These are phyloP conservation scores for Tetracladium setigerum DNA, from an alignment of 495 filamentous ascomycete species.

Conservation along the genomic window DNA sequence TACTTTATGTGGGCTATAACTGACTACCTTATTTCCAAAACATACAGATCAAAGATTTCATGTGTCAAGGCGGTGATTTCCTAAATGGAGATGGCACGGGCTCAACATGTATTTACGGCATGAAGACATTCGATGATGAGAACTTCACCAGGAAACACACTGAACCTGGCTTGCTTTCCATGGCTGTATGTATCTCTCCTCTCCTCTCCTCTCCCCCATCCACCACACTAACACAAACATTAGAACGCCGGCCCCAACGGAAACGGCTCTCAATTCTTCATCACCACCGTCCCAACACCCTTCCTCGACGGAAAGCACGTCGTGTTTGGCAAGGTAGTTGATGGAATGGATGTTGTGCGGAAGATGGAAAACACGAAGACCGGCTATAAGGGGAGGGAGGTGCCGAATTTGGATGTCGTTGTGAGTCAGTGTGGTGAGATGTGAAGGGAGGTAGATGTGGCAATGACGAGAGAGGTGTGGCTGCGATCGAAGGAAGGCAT, in stretches of 20 bases:
- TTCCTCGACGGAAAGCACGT: conserved; percentile 95
- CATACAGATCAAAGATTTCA: conserved; percentile 90
- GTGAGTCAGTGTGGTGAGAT: conserved; percentile 87
- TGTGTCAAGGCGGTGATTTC: conserved; percentile 95
- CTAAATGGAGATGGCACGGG: conserved; percentile 90
- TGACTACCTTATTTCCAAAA: too few species aligned
- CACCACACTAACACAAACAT: neutral
- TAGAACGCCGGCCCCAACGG: conserved; percentile 90
- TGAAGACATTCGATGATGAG: conserved; percentile 80
- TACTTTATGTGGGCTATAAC: too few species aligned
- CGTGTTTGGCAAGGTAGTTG: conserved; percentile 85
- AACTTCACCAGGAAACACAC: conserved; percentile 80
- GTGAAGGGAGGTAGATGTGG: conserved; percentile 31
- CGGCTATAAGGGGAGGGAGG: conserved; percentile 58
- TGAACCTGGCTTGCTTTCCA: conserved; percentile 70
- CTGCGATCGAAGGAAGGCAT: neutral
- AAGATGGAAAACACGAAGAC: conserved; percentile 91
- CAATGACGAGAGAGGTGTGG: neutral
- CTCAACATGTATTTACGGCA: conserved; percentile 78
- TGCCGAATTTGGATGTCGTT: conserved; percentile 77
- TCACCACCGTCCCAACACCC: conserved; percentile 77
- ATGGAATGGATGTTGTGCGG: conserved; percentile 79
- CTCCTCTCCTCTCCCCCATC: neutral
- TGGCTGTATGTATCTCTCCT: conserved; percentile 63
- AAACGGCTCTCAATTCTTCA: conserved; percentile 97